Evolutionary conservation across 306 rosid genomes (phyloP).

Genomic region (Begonia fuchsioides): DNA sequence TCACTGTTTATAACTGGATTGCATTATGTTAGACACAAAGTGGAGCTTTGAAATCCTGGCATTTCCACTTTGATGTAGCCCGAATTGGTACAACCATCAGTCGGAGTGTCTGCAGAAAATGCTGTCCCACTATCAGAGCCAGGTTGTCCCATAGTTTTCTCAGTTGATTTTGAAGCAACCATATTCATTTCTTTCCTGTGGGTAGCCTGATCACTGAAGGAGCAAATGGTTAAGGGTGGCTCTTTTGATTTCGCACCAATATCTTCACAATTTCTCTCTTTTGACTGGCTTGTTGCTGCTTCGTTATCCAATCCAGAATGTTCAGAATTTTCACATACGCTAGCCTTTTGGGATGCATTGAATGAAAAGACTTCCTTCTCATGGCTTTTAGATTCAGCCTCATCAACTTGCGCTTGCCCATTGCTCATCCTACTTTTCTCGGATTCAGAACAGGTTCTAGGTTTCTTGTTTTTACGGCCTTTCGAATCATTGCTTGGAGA

Average conservation of each 20-base stretch:
- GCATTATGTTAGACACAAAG: constrained; percentile 64
- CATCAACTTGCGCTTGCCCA: too few species aligned
- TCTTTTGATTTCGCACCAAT: too few species aligned
- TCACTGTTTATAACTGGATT: constrained; percentile 42
- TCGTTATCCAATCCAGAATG: constrained; percentile 33
- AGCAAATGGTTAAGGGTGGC: constrained; percentile 64
- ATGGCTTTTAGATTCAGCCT: constrained; percentile 36
- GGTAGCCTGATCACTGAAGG: constrained; percentile 44
- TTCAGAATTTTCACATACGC: constrained; percentile 31
- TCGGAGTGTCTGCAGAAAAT: constrained; percentile 45
- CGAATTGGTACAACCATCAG: constrained; percentile 46
- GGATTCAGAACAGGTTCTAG: constrained; percentile 37
- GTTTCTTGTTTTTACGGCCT: constrained; percentile 53
- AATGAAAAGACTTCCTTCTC: constrained; percentile 37
- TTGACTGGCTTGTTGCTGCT: constrained; percentile 56
- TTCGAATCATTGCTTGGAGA: constrained; percentile 51
- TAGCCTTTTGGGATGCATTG: constrained; percentile 33
- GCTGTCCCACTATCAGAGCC: constrained; percentile 28
- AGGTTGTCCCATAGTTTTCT: constrained; percentile 29
- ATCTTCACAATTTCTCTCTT: too few species aligned
- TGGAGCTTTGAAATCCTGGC: constrained; percentile 67
- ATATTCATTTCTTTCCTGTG: constrained; percentile 43
- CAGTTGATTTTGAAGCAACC: constrained; percentile 29
- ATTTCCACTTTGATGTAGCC: constrained; percentile 63
- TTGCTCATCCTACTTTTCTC: constrained; percentile 37